Base-by-base conservation (phyloP, 1,284 basidiomycete species). In the Volvariella surrecta region DNA sequence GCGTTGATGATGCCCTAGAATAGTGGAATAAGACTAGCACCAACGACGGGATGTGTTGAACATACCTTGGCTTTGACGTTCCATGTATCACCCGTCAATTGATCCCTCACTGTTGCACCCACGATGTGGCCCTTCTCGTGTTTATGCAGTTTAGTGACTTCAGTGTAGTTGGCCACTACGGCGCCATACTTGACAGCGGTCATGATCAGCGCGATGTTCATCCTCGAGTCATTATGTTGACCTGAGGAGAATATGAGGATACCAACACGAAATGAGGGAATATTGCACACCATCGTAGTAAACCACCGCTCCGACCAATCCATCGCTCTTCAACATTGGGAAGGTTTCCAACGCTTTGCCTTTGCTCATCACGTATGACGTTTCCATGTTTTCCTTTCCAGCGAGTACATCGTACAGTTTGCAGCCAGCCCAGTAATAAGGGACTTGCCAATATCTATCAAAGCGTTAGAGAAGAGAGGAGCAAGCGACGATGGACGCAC, bases 151-250 rank as follows among this genome's bases (percentile, higher is more conserved):
- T 71, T 64, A 9, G 80, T 82, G 38, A 98, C 92, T 57, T 94
- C 88, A 57, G 81, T 82, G 66, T 98, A 90, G 69, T 99, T 99
- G 39, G 86, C 82, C 9, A 88, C 84, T 4, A 81, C 77, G 1
- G 94, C 93, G 32, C 95, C 95, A 49, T 91, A 82, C 57, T 92
- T 89, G 35, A 97, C 90, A 6, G 95, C 95, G 3, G 89, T 97
- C 79, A 97, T 82, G 54, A 94, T 74, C 42, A 94, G 74, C 1
- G 94, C 91, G 44, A 97, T 81, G 66, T 98, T 98, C 95, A 99
- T 99, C 30, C 95, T 79, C 3, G 95, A 87, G 59, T 99, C 95
- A 57, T 97, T 99, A 68, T 99, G 95, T 69, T 97, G 95, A 42
- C 93, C 88, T 90, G 40, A 38, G 42, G 8, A 31, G 11, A 42